Evolutionary conservation across 768 basidiomycete genomes (phyloP).

Genomic region (Fistulinella prunicolor): DNA sequence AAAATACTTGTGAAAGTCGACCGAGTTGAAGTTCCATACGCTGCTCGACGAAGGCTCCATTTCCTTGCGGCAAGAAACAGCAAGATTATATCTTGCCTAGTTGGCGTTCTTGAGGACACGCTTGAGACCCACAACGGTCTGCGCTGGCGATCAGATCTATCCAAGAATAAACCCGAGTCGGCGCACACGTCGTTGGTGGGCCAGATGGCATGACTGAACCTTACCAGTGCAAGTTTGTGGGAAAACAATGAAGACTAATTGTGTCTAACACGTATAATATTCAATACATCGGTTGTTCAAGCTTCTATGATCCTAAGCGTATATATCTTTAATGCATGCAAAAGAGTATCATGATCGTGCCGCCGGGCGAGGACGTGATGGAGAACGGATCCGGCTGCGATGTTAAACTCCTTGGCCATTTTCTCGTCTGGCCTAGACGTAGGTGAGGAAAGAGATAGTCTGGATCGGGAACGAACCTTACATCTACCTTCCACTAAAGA

Average conservation of each 20-base stretch:
- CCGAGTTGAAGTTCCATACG: constrained; percentile 61
- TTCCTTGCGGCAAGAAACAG: constrained; percentile 57
- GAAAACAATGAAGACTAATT: constrained; percentile 24
- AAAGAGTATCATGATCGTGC: background rate
- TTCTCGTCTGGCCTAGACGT: constrained; percentile 81
- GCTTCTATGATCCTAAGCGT: constrained; percentile 26
- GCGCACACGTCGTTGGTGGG: constrained; percentile 80
- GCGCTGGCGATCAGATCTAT: constrained; percentile 6
- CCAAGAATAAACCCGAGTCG: too few species aligned
- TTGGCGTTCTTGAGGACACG: constrained; percentile 59
- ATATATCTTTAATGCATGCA: constrained; percentile 14
- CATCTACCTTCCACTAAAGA: constrained; percentile 93
- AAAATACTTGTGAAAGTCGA: constrained; percentile 62
- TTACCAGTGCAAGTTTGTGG: constrained; percentile 5
- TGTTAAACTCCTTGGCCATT: constrained; percentile 79
- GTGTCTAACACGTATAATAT: constrained; percentile 30
- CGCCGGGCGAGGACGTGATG: constrained; percentile 84
- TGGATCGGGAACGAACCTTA: constrained; percentile 37
- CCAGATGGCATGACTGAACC: constrained; percentile 15
- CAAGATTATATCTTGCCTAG: constrained; percentile 64
- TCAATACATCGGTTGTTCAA: constrained; percentile 16
- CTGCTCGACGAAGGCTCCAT: constrained; percentile 55
- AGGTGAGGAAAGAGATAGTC: background rate
- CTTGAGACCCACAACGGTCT: constrained; percentile 60
- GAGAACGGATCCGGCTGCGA: constrained; percentile 81